Conservation (phyloP, 805 yeast species). For the Candida khao-thaluensis region DNA sequence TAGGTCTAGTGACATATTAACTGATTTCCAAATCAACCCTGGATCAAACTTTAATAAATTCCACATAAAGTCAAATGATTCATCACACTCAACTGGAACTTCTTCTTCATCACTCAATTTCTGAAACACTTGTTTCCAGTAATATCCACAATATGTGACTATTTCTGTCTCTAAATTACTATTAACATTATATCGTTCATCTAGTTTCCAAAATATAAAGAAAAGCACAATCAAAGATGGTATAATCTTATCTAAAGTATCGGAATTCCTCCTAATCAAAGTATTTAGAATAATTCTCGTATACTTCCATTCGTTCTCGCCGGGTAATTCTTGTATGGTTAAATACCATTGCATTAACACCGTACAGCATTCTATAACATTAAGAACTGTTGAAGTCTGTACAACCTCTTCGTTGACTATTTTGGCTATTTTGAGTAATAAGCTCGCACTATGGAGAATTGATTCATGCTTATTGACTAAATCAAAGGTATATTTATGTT, state of each 20-base stretch:
- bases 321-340: slow-evolving; percentile 28
- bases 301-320: slow-evolving; percentile 12
- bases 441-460: background rate
- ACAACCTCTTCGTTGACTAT: slow-evolving; percentile 10
- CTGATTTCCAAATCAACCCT: slow-evolving; percentile 10
- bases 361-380: slow-evolving; percentile 21
- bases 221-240: slow-evolving; percentile 2
- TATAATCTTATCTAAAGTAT: background rate
- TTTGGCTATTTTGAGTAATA: slow-evolving; percentile 19
- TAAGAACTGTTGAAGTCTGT: slow-evolving; percentile 4
- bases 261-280: background rate
- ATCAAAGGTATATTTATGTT: slow-evolving; percentile 24
- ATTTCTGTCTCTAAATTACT: slow-evolving; percentile 4
- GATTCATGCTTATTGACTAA: slow-evolving; percentile 25
- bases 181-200: background rate
- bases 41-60: slow-evolving; percentile 8
- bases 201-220: slow-evolving; percentile 11
- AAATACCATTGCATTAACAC: slow-evolving; percentile 32
- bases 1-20: background rate
- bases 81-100: slow-evolving; percentile 3
- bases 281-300: slow-evolving; percentile 8
- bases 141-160: slow-evolving; percentile 8
- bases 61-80: slow-evolving; percentile 8
- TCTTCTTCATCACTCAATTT: slow-evolving; percentile 6
- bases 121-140: slow-evolving; percentile 10